phyloP scores from a whole-genome alignment of 2,329 filamentous ascomycete genomes.

The Fusarium nisikadoi region DNA sequence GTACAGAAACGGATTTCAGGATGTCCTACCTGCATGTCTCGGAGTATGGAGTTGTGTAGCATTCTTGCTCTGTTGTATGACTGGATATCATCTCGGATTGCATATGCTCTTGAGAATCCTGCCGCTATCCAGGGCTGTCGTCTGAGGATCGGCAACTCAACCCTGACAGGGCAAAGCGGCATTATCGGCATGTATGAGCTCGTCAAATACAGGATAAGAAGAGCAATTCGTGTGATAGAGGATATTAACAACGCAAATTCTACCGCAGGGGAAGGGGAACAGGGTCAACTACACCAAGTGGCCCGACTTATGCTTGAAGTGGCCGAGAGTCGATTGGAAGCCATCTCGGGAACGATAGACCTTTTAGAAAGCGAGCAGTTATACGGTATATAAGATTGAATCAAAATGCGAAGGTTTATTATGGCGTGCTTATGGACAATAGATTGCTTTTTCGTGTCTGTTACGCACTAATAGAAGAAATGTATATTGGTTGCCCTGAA shows the following conservation, averaged over 20 bases:
- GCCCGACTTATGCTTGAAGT: background rate
- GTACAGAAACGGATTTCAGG: background rate
- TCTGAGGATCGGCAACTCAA: background rate
- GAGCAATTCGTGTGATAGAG: background rate
- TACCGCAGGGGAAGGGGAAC: accelerated
- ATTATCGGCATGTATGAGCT: background rate
- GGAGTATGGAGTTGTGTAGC: background rate
- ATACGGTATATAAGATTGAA: background rate
- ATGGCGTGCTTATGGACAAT: accelerated
- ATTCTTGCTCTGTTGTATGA: background rate
- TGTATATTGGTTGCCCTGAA: background rate
- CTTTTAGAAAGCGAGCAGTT: background rate
- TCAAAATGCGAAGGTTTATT: accelerated
- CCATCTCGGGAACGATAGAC: background rate
- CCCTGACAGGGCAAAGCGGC: background rate
- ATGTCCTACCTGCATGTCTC: background rate
- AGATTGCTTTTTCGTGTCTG: background rate
- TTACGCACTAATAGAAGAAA: too few relatives aligned
- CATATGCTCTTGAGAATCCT: background rate
- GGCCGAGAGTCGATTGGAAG: background rate
- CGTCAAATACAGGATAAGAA: background rate
- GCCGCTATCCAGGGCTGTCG: background rate
- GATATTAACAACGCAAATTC: accelerated
- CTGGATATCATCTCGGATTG: background rate
- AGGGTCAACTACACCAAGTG: background rate